Base-by-base conservation (phyloP, 1,284 basidiomycete species). In the Leccinum subspadiceum region DNA sequence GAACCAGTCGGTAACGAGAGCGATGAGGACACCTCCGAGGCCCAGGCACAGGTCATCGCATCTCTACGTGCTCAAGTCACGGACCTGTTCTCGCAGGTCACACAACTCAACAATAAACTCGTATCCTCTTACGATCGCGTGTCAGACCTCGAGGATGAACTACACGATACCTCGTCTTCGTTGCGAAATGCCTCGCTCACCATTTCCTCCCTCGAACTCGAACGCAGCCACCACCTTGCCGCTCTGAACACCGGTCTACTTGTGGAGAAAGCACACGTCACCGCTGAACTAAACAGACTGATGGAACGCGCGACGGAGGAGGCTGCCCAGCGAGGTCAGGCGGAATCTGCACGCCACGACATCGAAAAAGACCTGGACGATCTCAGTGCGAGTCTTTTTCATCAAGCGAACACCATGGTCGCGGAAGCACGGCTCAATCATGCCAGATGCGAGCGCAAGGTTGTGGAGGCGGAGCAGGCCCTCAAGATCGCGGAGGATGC, bases 291-390 rank as follows among this genome's bases (percentile, higher is more conserved):
- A 69, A 96, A 89, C 67, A 85, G 94, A 31, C 81, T 99, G 64
- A 98, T 98, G 86, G 93, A 96, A 66, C 90, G 89, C 56, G 89
- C 96, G 20, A 93, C 95, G 12, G 94, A 97, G 69, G 96, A 98
- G 76, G 94, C 96, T 20, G 87, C 93, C 3, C 86, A 90, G 65
- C 84, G 95, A 17, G 95, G 94, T 15, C 89, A 94, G 71, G 96
- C 96, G 1, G 95, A 96, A 74, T 86, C 82, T 62, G 93, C 90
- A 15, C 85, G 91, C 49, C 81, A 77, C 22, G 89, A 89, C 57
- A 96, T 97, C 66, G 92, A 94, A 76, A 84, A 88, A 75, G 93
- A 96, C 63, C 78, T 99, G 50, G 96, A 98, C 73, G 94, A 98
- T 74, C 85, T 99, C 59, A 94, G 94, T 59, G 94, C 95, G 3